Base-by-base conservation (phyloP, 495 filamentous ascomycete genomes). In the Lasiosphaeriaceae sp. region DNA sequence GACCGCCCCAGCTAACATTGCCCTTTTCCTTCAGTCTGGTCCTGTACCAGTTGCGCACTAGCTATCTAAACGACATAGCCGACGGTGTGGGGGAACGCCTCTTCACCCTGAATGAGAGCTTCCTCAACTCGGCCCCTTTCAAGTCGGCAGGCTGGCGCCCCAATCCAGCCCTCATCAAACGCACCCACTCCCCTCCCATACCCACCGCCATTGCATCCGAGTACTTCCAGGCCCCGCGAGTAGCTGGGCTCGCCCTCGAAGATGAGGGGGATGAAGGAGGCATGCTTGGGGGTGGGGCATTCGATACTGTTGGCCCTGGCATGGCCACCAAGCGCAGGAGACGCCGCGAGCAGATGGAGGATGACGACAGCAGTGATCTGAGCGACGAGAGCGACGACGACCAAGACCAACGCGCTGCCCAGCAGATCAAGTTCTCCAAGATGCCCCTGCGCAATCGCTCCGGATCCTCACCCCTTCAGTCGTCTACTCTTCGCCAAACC, bases 341-440 rank as follows among this genome's bases (percentile, higher is more conserved):
- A 19, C 80, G 84, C 50, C 83, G 83, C 37, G 86, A 92, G 62
- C 89, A 93, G 58, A 83, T 89, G 66, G 93, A 96, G 54, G 94
- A 97, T 45, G 95, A 97, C 26, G 95, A 97, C 68, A 97, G 94
- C 68, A 96, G 91, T 66, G 94, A 97, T 68, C 72, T 97, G 57
- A 97, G 90, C 64, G 94, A 97, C 61, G 93, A 97, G 51, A 97
- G 91, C 62, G 94, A 98, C 48, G 93, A 96, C 29, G 92, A 96
- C 55, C 80, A 78, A 11, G 90, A 96, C 48, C 78, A 80, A 45
- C 74, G 81, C 39, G 80, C 74, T 41, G 78, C 74, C 50, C 88
- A 95, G 62, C 89, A 94, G 65, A 96, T 98, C 68, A 92, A 91
- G 66, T 98, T 98, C 63, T 80, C 86, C 29, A 97, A 97, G 69